Base-by-base conservation (phyloP, 768 basidiomycete genomes). In the Hortiboletus flavorubellus region DNA sequence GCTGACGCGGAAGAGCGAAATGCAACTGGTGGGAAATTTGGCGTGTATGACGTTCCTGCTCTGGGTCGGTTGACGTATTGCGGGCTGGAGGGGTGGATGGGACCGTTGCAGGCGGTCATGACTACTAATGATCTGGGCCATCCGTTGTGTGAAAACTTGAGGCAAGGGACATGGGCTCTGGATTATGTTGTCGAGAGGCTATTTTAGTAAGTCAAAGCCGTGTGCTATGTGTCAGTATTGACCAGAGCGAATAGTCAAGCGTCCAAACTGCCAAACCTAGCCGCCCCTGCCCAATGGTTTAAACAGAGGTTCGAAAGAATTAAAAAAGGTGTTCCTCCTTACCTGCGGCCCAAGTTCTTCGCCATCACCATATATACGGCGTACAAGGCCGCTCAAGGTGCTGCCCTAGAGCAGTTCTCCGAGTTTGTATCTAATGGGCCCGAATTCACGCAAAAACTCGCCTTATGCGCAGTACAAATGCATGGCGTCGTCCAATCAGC, bases 11-110 rank as follows among this genome's bases (percentile, higher is more conserved):
- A 99, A 73, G 97, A 99, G 71, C 78, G 85, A 37, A 96, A 98
- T 67, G 89, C 90, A 3, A 96, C 92, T 2, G 76, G 72, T 4
- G 91, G 91, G 1, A 80, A 85, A 57, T 85, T 87, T 66, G 95
- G 97, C 4, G 81, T 76, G 1, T 98, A 98, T 70, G 80, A 87
- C 45, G 74, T 99, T 34, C 91, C 95, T 5, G 82, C 79, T 23
- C 65, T 82, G 23, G 93, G 89, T 0, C 80, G 81, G 55, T 75
- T 94, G 69, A 84, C 82, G 11, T 99, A 98, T 71, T 98, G 95
- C 64, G 97, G 97, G 16, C 70, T 98, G 48, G 93, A 98, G 65
- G 97, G 97, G 2, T 99, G 95, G 93, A 98, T 99, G 93, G 82
- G 87, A 61, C 86, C 86, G 0, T 75, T 98, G 51, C 80, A 84